These are phyloP conservation scores for Jacaranda mimosifolia DNA, from an alignment of 257 asterid genomes.

Conservation along the genomic window DNA sequence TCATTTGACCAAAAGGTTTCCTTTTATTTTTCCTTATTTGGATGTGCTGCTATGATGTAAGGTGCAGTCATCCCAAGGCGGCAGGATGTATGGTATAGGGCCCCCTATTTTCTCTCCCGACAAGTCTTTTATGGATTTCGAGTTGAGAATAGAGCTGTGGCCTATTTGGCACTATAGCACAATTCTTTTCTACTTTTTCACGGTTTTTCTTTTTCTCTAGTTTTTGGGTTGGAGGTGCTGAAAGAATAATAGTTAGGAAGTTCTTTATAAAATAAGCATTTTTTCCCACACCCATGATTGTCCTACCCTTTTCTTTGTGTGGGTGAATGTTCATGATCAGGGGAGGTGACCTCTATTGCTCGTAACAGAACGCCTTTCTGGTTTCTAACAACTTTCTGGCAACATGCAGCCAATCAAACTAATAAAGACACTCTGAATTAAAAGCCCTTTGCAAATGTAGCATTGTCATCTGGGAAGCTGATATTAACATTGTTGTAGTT, in stretches of 20 bases:
- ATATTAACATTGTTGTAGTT: constrained; percentile 19
- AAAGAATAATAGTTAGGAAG: not conserved
- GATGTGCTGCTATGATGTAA: no score
- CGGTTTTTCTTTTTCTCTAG: not conserved
- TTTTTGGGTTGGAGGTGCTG: not conserved
- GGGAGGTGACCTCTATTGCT: constrained; percentile 7
- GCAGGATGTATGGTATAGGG: no score
- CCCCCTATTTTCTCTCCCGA: no score
- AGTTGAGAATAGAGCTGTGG: no score
- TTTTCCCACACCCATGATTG: not conserved
- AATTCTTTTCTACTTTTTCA: not conserved
- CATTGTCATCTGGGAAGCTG: constrained; percentile 8
- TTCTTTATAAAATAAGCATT: not conserved
- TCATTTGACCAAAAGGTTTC: constrained; percentile 3
- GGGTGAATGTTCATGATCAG: not conserved
- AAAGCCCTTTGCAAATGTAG: constrained; percentile 14
- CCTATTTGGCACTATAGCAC: no score
- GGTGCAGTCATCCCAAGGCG: no score
- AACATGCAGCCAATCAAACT: constrained; percentile 5
- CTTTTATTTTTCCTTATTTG: not conserved
- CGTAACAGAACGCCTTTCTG: not conserved
- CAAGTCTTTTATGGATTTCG: no score
- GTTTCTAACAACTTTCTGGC: not conserved
- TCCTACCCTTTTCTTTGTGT: not conserved
- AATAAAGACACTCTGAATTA: constrained; percentile 9